Evolutionary conservation across 1,139 yeast genomes (phyloP).

Genomic region (Candida frijolesensis): DNA sequence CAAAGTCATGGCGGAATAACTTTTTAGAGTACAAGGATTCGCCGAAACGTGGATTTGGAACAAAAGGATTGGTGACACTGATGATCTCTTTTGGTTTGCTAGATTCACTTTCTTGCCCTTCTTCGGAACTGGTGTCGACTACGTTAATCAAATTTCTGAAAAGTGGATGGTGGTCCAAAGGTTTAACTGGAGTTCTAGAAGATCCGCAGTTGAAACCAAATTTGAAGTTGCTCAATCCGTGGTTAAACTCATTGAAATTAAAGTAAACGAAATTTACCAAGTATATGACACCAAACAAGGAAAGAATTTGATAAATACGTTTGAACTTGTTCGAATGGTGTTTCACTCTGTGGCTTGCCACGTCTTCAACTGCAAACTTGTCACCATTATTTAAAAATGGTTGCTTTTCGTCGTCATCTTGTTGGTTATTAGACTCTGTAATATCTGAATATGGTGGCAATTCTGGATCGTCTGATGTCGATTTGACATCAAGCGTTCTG

Average conservation of each 20-base stretch:
- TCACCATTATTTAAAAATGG: neutral
- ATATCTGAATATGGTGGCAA: slow-evolving; percentile 5
- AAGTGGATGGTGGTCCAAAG: slow-evolving; percentile 8
- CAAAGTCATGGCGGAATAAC: slow-evolving; percentile 39
- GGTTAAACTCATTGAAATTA: neutral
- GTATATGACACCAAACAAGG: neutral
- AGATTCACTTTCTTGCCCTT: neutral
- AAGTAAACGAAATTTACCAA: neutral
- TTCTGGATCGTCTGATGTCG: neutral
- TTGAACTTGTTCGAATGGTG: neutral
- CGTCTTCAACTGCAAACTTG: neutral
- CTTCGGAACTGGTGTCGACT: slow-evolving; percentile 3
- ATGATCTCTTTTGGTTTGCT: slow-evolving; percentile 21
- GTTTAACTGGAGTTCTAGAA: neutral
- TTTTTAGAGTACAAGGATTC: slow-evolving; percentile 26
- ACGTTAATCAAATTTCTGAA: slow-evolving; percentile 10
- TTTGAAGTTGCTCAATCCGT: neutral
- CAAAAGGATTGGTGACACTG: slow-evolving; percentile 33
- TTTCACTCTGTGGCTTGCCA: neutral
- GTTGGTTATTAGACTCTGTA: neutral
- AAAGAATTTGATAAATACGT: neutral
- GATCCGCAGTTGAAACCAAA: neutral
- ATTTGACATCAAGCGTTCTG: neutral
- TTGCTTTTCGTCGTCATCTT: neutral
- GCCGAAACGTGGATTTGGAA: slow-evolving; percentile 32